Conservation (phyloP, 2,329 filamentous ascomycete genomes). For the Meredithiella fracta region DNA sequence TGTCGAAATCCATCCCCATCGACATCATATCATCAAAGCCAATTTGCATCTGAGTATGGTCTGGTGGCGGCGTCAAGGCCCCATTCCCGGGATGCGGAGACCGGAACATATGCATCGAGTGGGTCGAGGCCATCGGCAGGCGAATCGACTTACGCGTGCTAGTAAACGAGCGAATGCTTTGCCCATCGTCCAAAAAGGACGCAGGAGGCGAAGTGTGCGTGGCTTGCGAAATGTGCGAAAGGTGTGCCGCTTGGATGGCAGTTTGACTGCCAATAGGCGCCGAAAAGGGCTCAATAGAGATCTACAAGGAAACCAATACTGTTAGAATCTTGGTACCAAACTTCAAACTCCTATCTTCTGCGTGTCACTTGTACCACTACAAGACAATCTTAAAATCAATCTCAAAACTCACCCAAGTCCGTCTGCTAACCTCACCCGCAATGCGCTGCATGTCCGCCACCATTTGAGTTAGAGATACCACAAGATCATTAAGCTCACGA, state of each 20-base stretch:
- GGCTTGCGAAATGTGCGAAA: constrained; percentile 11
- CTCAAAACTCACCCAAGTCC: constrained; percentile 46
- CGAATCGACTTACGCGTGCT: constrained; percentile 6
- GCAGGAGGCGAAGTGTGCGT: constrained; percentile 8
- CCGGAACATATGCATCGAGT: neutral
- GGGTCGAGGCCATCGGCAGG: constrained; percentile 6
- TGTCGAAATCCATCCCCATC: neutral
- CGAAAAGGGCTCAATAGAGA: constrained; percentile 11
- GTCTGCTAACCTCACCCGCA: constrained; percentile 67
- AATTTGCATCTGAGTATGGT: constrained; percentile 4
- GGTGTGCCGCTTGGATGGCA: constrained; percentile 7
- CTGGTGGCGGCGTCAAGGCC: constrained; percentile 11
- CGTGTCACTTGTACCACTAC: neutral
- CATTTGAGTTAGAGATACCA: constrained; percentile 54
- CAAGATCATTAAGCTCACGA: constrained; percentile 37
- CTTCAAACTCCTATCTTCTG: neutral
- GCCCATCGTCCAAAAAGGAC: constrained; percentile 6
- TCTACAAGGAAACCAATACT: constrained; percentile 1
- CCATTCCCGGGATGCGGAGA: constrained; percentile 9
- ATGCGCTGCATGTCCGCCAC: constrained; percentile 74
- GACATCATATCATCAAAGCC: constrained; percentile 9
- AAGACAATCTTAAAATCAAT: constrained; percentile 18
- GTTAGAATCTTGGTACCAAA: neutral
- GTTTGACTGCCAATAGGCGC: constrained; percentile 7
- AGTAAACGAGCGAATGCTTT: constrained; percentile 8